Percentiles rank a stretch among this genome's conserved stretches.
Conservation (phyloP, 108 stramenopile species). For the Aurantiochytrium sp. region DNA sequence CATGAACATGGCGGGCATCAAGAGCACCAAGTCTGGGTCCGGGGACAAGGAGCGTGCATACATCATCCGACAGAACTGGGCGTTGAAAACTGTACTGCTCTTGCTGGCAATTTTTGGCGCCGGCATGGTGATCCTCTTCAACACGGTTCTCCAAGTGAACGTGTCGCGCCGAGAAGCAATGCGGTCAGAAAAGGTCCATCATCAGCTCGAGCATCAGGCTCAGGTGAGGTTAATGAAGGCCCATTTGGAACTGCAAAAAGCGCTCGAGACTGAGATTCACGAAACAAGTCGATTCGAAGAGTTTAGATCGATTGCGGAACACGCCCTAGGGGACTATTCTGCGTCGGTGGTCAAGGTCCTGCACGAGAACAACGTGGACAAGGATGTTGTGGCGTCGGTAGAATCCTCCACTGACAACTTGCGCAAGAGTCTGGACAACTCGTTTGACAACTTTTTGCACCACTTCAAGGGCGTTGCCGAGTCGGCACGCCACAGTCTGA, state of each 20-base stretch:
- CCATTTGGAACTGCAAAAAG: neutral
- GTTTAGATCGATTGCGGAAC: neutral
- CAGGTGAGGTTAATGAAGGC: constrained; percentile 2
- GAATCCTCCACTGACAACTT: neutral
- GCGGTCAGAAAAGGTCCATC: neutral
- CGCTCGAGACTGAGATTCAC: neutral
- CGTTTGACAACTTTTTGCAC: neutral
- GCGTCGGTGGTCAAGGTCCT: neutral
- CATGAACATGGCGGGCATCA: neutral
- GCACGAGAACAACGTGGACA: neutral
- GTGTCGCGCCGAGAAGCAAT: neutral
- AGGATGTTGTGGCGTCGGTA: neutral
- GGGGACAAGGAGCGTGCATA: constrained; percentile 8
- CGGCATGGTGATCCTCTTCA: neutral
- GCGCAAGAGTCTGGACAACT: neutral
- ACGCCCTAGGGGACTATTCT: neutral
- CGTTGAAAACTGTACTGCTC: neutral
- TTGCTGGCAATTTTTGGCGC: neutral
- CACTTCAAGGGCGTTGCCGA: neutral
- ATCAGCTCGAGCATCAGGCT: neutral
- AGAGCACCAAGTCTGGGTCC: neutral
- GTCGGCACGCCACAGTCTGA: neutral
- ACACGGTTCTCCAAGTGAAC: neutral
- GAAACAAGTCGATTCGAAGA: neutral
- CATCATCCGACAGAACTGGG: neutral